Base-by-base conservation (phyloP, 2,329 filamentous ascomycete species). In the Amauroascus verrucosus region DNA sequence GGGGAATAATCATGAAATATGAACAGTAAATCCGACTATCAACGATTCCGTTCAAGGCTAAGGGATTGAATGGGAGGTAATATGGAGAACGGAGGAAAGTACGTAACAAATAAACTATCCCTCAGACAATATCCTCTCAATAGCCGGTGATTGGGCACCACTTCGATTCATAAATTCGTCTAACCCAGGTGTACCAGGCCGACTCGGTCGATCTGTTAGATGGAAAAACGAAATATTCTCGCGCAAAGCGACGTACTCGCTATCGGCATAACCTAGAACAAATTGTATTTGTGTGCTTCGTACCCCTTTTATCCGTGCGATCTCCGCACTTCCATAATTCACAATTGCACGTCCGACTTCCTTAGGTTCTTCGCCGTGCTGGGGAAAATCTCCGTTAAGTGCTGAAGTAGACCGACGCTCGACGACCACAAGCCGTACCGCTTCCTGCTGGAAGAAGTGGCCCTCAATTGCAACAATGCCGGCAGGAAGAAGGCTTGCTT, bases 381-480 rank as follows among this genome's bases (percentile, higher is more conserved):
- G 65, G 18, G 65, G 59, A 52, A 70, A 70, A 26, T 72, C 68
- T 1, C 69, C 69, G 56, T 72, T 64, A 14, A 72, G 55, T 18
- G 68, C 62, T 33, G 72, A 71, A 1, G 67, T 63, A 16, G 54
- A 58, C 22, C 68, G 69, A 32, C 69, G 70, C 30, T 86, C 81
- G 3, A 95, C 86, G 1, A 94, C 89, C 13, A 90, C 82, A 0
- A 98, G 67, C 9, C 87, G 82, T 4, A 97, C 91, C 26, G 89
- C 86, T 77, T 98, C 93, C 65, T 97, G 88, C 65, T 95, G 88
- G 1, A 83, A 83, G 65, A 98, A 98, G 60, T 79, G 78, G 1
- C 93, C 93, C 58, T 91, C 86, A 1, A 96, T 88, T 56, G 87
- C 88, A 1, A 97, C 77, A 13, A 98, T 82, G n/a, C 91, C 93